Percentiles rank a stretch among this genome's conserved stretches.
Evolutionary conservation across 2,329 filamentous ascomycete species (phyloP).

Genomic region (Colletotrichum sp.): DNA sequence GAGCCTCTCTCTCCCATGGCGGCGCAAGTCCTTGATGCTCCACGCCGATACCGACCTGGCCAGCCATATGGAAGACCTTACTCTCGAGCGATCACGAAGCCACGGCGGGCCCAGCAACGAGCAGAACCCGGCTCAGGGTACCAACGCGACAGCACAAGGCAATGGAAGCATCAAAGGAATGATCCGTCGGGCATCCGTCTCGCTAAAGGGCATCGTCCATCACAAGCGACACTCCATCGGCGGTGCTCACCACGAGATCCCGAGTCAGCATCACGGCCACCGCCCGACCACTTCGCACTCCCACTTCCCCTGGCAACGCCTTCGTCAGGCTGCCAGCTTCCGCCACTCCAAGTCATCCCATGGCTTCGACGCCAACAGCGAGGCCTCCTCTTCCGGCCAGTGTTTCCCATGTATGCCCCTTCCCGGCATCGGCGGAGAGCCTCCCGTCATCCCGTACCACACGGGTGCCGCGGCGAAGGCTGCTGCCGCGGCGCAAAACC

Average conservation of each 20-base stretch:
- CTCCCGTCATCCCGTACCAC: conserved; percentile 64
- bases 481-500: conserved; percentile 63
- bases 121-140: conserved; percentile 27
- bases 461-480: conserved; percentile 67
- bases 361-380: conserved; percentile 40
- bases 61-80: conserved; percentile 36
- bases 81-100: conserved; percentile 27
- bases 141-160: conserved; percentile 27
- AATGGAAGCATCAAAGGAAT: conserved; percentile 51
- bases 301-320: conserved; percentile 54
- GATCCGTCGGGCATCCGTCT: conserved; percentile 60
- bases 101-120: conserved; percentile 29
- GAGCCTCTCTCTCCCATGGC: conserved; percentile 56
- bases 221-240: conserved; percentile 47
- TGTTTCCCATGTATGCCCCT: conserved; percentile 37
- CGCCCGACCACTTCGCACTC: conserved; percentile 48
- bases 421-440: conserved; percentile 56
- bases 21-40: conserved; percentile 45
- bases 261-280: conserved; percentile 21
- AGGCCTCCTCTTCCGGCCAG: conserved; percentile 29
- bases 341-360: conserved; percentile 52
- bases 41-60: conserved; percentile 38
- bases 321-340: conserved; percentile 57
- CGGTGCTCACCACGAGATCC: conserved; percentile 32
- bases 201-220: conserved; percentile 55